Evolutionary conservation across 2,329 filamentous ascomycete species (phyloP), one percentile per base, ranked within the genome.

Genomic region (Pseudogymnoascus sp.): DNA sequence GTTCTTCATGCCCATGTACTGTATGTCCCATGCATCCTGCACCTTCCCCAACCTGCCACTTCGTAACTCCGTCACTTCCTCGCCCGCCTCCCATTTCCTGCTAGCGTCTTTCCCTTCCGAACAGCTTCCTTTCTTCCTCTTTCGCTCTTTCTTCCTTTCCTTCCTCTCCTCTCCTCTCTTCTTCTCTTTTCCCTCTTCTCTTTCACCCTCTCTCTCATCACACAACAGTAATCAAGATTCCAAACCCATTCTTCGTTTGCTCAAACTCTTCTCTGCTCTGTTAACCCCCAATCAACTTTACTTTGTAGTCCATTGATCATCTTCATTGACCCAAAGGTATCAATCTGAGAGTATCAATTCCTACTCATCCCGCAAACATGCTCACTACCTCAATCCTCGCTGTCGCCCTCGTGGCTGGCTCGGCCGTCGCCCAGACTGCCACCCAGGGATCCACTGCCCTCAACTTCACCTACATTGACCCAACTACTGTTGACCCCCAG

Each of bases 401-500:
- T 31, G 67, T 71, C 29, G 67, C 69, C 58, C 60, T 72, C 7
- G 58, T 71, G 55, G 68, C 68, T 63, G 62, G 66, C 63, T 68
- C 64, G 36, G 65, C 65, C 38, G 65, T 64, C 48, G 68, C 68
- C 17, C 66, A 68, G 44, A 65, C 63, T 36, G 61, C 59, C 17
- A 31, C 62, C 63, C 70, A 15, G 12, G 55, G 33, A 29, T 25
- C 71, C 62, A 63, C 64, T 12, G 69, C 71, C 60, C 68, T 72
- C 63, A 66, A 70, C 44, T 66, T 68, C 36, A 64, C 58, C 13
- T 65, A 65, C 29, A 58, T 84, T 71, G 70, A 77, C 65, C 68
- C 79, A 61, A 72, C 66, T 68, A 60, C 67, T 29, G 74, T 84
- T 42, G 65, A 71, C 42, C n/a, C 68, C 2, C 61, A 70, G 42